These are phyloP conservation scores for Trichoderma arundinaceum DNA, from an alignment of 2,329 filamentous ascomycete species.

Conservation along the genomic window DNA sequence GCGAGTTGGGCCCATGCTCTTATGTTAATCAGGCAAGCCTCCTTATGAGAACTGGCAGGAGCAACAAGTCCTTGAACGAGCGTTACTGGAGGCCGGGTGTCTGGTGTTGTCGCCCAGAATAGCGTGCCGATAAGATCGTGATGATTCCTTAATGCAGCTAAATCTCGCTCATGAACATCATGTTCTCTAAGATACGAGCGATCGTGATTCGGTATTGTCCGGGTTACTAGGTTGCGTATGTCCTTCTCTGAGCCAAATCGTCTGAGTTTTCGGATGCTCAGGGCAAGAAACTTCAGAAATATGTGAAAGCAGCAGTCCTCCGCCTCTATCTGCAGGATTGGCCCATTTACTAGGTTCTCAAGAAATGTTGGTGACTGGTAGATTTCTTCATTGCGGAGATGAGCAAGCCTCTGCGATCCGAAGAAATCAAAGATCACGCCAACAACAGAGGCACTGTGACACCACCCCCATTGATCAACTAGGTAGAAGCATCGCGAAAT, in stretches of 20 bases:
- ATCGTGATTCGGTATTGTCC: constrained; percentile 69
- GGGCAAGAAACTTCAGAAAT: constrained; percentile 67
- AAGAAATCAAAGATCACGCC: constrained; percentile 72
- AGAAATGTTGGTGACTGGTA: constrained; percentile 66
- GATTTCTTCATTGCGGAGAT: constrained; percentile 69
- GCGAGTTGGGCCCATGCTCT: constrained; percentile 68
- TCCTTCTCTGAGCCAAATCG: constrained; percentile 58
- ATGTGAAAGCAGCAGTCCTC: constrained; percentile 70
- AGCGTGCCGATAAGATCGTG: constrained; percentile 71
- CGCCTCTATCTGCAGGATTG: constrained; percentile 56
- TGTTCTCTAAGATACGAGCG: constrained; percentile 69
- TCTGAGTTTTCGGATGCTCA: constrained; percentile 60
- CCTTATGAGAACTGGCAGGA: constrained; percentile 67
- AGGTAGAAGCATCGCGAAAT: constrained; percentile 67
- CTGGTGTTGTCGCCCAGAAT: constrained; percentile 66
- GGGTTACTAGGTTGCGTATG: constrained; percentile 64
- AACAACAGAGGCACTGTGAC: constrained; percentile 60
- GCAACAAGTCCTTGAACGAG: constrained; percentile 65
- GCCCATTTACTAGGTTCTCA: constrained; percentile 56
- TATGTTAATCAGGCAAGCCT: constrained; percentile 68
- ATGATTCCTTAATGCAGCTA: constrained; percentile 70
- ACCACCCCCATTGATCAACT: constrained; percentile 70
- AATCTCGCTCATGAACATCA: constrained; percentile 62
- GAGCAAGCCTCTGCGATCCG: constrained; percentile 63
- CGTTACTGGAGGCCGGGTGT: constrained; percentile 58